Evolutionary conservation across 768 basidiomycete species (phyloP), one percentile per base, ranked within the genome.

Genomic region (Austroboletus festivus): DNA sequence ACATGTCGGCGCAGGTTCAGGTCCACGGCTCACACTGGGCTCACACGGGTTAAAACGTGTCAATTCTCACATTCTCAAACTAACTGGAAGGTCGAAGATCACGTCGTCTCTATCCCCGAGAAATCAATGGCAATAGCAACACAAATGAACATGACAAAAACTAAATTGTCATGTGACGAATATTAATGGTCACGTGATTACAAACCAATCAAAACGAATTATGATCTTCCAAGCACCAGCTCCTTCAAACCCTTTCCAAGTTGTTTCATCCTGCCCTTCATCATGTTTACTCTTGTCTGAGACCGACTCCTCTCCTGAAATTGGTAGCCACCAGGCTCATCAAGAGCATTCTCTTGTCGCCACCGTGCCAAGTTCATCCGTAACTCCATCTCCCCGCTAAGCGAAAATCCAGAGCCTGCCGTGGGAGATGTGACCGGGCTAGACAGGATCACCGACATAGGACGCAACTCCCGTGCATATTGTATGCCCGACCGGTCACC

Each of bases 311-410:
- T 67, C 50, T 68, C 67, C 22, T 52, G 52, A 54, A 69, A 69
- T 10, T 53, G 61, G 45, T 65, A 69, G 11, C 52, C 59, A 28
- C 67, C 63, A 1, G 67, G 65, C 38, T 63, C 59, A 44, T 63
- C 54, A 2, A 61, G 65, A 20, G 62, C 61, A 35, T 69, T 50
- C 39, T 65, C 64, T 39, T 44, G 59, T 44, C 62, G 58, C 57
- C 69, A 64, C 51, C 63, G 62, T 9, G 79, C 79, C 30, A 81
- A 61, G 1, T 76, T 73, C 78, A 81, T 81, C 54, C 74, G 69
- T 64, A 81, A 52, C 59, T 82, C 81, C 46, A 76, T 78, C 63
- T 82, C 78, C 11, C 81, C 81, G 45, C 79, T 82, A 54, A 82
- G 67, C 47, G 81, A 82, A 59, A 71, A 81, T 13, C 80, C 80